A percentile compares a stretch with the other conserved stretches of the same genome.
Evolutionary conservation across 805 yeast species (phyloP).

Genomic region (Metschnikowia vanudenii): DNA sequence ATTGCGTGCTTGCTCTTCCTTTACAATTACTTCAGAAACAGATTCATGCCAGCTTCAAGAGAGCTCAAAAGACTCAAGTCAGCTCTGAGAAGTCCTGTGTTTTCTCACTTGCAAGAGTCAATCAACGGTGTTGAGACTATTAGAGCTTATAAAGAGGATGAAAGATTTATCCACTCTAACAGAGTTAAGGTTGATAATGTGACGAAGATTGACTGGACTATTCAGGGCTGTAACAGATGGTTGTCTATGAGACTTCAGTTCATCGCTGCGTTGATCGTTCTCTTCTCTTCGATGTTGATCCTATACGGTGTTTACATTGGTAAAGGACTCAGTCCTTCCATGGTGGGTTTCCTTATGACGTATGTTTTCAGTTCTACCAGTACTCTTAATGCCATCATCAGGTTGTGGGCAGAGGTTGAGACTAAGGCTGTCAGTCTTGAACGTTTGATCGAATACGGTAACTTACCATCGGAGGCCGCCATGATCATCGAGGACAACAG

Average conservation of each 20-base stretch:
- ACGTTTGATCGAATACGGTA: slow-evolving; percentile 38
- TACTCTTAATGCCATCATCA: slow-evolving; percentile 31
- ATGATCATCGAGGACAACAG: slow-evolving; percentile 30
- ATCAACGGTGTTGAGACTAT: slow-evolving; percentile 38
- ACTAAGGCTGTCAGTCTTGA: slow-evolving; percentile 35
- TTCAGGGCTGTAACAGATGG: slow-evolving; percentile 34
- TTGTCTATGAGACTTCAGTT: slow-evolving; percentile 37
- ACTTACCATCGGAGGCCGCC: slow-evolving; percentile 24
- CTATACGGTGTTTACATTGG: slow-evolving; percentile 25
- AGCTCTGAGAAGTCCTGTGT: slow-evolving; percentile 32
- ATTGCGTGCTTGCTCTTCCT: slow-evolving; percentile 26
- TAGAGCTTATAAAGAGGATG: slow-evolving; percentile 31
- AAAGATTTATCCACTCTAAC: slow-evolving; percentile 28
- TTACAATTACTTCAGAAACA: slow-evolving; percentile 31
- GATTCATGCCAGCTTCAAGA: slow-evolving; percentile 36
- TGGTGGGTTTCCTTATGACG: slow-evolving; percentile 40
- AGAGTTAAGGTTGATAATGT: slow-evolving; percentile 26
- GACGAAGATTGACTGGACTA: slow-evolving; percentile 23
- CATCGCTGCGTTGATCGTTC: slow-evolving; percentile 35
- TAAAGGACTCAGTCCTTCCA: slow-evolving; percentile 29
- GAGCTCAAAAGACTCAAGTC: slow-evolving; percentile 34
- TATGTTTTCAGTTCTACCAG: slow-evolving; percentile 33
- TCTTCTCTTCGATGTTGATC: slow-evolving; percentile 28
- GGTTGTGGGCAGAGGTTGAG: slow-evolving; percentile 37
- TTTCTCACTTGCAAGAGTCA: slow-evolving; percentile 38